Conservation (phyloP, 78 protist genomes). For the Mantamonas sphyraenae region DNA sequence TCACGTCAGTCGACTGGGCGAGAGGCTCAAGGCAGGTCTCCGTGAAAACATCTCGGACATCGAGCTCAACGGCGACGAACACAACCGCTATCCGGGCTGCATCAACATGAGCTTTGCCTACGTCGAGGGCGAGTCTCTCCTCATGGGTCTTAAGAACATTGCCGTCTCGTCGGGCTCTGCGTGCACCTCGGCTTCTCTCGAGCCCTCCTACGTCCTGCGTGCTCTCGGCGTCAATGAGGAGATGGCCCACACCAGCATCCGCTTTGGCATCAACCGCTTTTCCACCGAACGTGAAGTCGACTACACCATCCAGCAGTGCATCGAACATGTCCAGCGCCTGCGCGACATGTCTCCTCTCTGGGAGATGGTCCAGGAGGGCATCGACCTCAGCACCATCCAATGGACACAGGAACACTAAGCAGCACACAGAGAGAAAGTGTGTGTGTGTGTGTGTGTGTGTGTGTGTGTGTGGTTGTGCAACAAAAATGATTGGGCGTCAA, state of each 20-base stretch:
- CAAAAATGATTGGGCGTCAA: too few species aligned
- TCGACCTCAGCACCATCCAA: constrained; percentile 75
- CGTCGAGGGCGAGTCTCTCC: constrained; percentile 94
- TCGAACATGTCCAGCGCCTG: constrained; percentile 67
- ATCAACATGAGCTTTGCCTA: constrained; percentile 91
- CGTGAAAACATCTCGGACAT: constrained; percentile 22
- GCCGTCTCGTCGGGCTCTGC: constrained; percentile 90
- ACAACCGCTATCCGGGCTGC: constrained; percentile 69
- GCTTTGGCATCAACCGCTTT: constrained; percentile 89
- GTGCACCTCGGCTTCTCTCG: constrained; percentile 93
- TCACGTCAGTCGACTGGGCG: constrained; percentile 49
- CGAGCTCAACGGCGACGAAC: constrained; percentile 41
- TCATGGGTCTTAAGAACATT: constrained; percentile 86
- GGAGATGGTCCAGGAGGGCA: constrained; percentile 94
- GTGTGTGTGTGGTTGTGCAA: too few species aligned
- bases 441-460: too few species aligned
- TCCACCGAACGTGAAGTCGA: constrained; percentile 80
- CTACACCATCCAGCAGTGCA: constrained; percentile 30
- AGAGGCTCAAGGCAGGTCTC: constrained; percentile 54
- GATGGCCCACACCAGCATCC: constrained; percentile 91
- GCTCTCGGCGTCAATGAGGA: constrained; percentile 86
- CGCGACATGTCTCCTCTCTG: constrained; percentile 92
- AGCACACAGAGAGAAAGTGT: too few species aligned
- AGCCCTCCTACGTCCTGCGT: constrained; percentile 94
- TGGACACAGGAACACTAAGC: too few species aligned